Conservation (phyloP, 2,329 filamentous ascomycete genomes). For the Neodidymelliopsis sp. region DNA sequence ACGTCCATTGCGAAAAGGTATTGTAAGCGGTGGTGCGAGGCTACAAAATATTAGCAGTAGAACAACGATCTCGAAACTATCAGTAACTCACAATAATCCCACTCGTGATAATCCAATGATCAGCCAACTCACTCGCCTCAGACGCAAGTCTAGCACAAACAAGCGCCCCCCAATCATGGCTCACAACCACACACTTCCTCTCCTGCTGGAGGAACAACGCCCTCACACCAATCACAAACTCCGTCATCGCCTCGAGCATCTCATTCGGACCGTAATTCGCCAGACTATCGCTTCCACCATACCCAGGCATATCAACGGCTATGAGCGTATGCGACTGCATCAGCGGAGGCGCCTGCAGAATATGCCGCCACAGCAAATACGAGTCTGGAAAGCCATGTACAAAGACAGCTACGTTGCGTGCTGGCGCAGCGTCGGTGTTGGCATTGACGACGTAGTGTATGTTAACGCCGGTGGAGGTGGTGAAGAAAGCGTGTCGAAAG, state of each 20-base stretch:
- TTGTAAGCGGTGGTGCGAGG: conserved; percentile 54
- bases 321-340: conserved; percentile 54
- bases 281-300: conserved; percentile 64
- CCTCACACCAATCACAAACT: conserved; percentile 62
- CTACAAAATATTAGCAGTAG: conserved; percentile 36
- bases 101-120: conserved; percentile 64
- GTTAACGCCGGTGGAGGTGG: conserved; percentile 57
- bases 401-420: conserved; percentile 58
- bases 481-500: conserved; percentile 61
- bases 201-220: conserved; percentile 49
- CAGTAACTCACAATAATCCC: conserved; percentile 58
- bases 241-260: conserved; percentile 61
- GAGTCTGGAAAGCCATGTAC: conserved; percentile 69
- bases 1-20: conserved; percentile 48
- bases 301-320: conserved; percentile 66
- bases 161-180: conserved; percentile 64
- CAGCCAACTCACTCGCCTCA: conserved; percentile 63
- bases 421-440: conserved; percentile 19
- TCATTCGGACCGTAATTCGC: conserved; percentile 58
- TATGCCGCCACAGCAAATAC: conserved; percentile 61
- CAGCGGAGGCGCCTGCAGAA: conserved; percentile 53
- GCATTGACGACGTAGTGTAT: conserved; percentile 63
- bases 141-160: conserved; percentile 63
- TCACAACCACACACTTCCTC: conserved; percentile 55
- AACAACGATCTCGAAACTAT: background rate